phyloP scores from a whole-genome alignment of 257 asterid species.

The Lavandula angustifolia region DNA sequence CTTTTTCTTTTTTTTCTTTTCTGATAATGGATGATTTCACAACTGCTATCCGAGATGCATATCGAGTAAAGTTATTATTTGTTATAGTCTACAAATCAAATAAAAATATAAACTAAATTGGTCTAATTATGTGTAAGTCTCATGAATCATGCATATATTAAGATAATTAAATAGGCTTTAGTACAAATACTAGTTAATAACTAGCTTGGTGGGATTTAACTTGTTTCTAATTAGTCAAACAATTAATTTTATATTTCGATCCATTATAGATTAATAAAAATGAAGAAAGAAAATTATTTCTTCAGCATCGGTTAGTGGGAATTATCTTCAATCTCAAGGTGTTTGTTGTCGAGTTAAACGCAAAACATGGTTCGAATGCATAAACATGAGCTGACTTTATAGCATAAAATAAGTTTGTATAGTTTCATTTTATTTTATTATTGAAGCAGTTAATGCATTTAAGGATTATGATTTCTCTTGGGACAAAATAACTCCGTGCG shows the following conservation, averaged over 20 bases:
- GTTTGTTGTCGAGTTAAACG: slow-evolving; percentile 33
- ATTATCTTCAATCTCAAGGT: slow-evolving; percentile 46
- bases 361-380: slow-evolving; percentile 40
- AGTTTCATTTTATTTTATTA: slow-evolving; percentile 13
- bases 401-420: not conserved
- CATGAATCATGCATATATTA: no score
- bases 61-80: no score
- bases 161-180: no score
- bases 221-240: not conserved
- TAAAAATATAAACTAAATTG: no score
- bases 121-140: no score
- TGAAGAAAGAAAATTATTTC: not conserved
- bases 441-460: slow-evolving; percentile 28
- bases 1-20: no score
- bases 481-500: not conserved
- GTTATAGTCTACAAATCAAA: no score
- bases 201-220: not conserved
- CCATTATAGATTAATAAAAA: not conserved
- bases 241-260: not conserved
- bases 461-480: slow-evolving; percentile 8
- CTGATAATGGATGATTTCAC: no score
- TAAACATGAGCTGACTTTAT: slow-evolving; percentile 44
- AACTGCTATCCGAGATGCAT: no score
- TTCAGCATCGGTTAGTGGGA: slow-evolving; percentile 22
- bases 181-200: no score